phyloP scores from a whole-genome alignment of 768 basidiomycete genomes.

The Thelephora aurantiotincta region DNA sequence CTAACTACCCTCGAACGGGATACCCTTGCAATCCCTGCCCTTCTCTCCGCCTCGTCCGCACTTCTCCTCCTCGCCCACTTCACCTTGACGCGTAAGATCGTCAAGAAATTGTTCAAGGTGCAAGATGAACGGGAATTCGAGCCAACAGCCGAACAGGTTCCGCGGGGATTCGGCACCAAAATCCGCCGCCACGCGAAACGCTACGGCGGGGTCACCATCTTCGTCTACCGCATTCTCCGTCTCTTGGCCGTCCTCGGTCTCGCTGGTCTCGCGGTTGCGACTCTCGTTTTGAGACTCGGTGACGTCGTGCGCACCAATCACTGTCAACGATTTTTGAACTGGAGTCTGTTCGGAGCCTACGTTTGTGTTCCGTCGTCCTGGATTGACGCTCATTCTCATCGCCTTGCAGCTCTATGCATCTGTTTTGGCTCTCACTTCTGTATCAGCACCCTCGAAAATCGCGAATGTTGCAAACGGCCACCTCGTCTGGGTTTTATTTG shows the following conservation, averaged over 20 bases:
- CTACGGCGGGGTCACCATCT: conserved; percentile 20
- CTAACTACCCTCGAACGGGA: background rate
- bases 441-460: conserved; percentile 12
- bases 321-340: conserved; percentile 3
- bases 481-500: conserved; percentile 18
- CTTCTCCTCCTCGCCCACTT: background rate
- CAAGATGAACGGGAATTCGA: conserved; percentile 4
- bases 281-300: conserved; percentile 8
- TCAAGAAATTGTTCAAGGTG: background rate
- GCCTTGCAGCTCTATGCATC: conserved; percentile 19
- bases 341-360: conserved; percentile 7
- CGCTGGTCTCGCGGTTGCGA: conserved; percentile 20
- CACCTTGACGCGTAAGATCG: background rate
- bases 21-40: background rate
- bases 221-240: conserved; percentile 19
- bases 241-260: conserved; percentile 18
- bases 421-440: conserved; percentile 17
- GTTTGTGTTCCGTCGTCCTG: conserved; percentile 3
- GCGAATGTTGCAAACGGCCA: conserved; percentile 16
- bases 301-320: background rate
- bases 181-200: conserved; percentile 16
- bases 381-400: background rate
- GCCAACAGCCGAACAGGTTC: background rate
- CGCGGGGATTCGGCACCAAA: conserved; percentile 9
- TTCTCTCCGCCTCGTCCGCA: background rate